phyloP scores from a whole-genome alignment of 495 filamentous ascomycete species.

The Hypoxylon perforatum region DNA sequence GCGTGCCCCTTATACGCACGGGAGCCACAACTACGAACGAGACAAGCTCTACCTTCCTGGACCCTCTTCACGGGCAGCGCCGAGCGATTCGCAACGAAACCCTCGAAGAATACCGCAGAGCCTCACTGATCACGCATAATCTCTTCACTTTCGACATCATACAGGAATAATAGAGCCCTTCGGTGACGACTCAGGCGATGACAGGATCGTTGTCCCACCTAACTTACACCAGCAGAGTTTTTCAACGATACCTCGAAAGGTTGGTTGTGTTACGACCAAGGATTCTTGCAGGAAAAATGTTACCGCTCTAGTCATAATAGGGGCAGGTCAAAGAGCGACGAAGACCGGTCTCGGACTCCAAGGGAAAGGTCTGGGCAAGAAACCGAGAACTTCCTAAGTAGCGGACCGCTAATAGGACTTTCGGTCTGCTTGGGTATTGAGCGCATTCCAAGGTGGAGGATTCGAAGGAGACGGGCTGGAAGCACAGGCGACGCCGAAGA shows the following conservation, averaged over 20 bases:
- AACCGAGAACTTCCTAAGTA: slow-evolving; percentile 5
- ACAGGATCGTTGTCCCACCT: slow-evolving; percentile 37
- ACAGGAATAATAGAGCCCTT: slow-evolving; percentile 9
- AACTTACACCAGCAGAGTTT: slow-evolving; percentile 12
- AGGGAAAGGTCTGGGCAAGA: slow-evolving; percentile 7
- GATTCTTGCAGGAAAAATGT: slow-evolving; percentile 1
- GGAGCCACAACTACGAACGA: slow-evolving; percentile 2
- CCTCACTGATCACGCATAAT: slow-evolving; percentile 8
- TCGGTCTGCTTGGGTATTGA: neutral
- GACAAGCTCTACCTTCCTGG: slow-evolving; percentile 1
- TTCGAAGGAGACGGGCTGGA: slow-evolving; percentile 21
- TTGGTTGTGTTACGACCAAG: slow-evolving; percentile 26
- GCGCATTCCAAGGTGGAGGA: slow-evolving; percentile 17
- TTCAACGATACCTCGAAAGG: slow-evolving; percentile 15
- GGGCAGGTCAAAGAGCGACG: slow-evolving; percentile 12
- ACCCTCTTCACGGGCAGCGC: slow-evolving; percentile 5
- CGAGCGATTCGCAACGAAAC: neutral
- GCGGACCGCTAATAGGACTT: slow-evolving; percentile 10
- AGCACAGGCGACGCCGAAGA: slow-evolving; percentile 25
- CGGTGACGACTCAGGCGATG: slow-evolving; percentile 38
- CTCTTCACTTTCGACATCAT: slow-evolving; percentile 12
- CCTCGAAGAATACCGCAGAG: slow-evolving; percentile 23
- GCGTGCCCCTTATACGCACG: slow-evolving; percentile 27
- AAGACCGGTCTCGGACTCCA: slow-evolving; percentile 3
- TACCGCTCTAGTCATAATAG: slow-evolving; percentile 14